Percentiles rank a stretch among this genome's conserved stretches.
Conservation (phyloP, 208 protist species). For the Trypanosoma grayi region DNA sequence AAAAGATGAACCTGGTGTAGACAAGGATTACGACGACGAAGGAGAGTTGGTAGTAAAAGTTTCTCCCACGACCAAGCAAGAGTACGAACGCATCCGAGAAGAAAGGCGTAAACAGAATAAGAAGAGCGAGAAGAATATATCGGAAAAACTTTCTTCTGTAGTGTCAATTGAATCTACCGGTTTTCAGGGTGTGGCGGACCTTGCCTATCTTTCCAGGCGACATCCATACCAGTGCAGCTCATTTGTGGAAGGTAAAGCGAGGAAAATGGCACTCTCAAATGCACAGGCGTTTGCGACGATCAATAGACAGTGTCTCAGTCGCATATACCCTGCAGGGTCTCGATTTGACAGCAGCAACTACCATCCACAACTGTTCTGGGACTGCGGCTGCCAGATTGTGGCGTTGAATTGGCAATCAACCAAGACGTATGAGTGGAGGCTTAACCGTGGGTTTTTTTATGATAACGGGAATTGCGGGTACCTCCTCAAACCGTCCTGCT, state of each 20-base stretch:
- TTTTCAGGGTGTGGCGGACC: slow-evolving; percentile 56
- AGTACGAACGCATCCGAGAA: slow-evolving; percentile 1
- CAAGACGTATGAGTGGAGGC: slow-evolving; percentile 48
- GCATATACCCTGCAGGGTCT: slow-evolving; percentile 91
- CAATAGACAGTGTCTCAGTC: slow-evolving; percentile 75
- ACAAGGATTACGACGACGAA: background rate
- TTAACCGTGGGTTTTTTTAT: slow-evolving; percentile 89
- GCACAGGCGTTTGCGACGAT: slow-evolving; percentile 33
- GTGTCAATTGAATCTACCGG: slow-evolving; percentile 64
- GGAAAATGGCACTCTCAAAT: slow-evolving; percentile 37
- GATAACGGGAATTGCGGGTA: slow-evolving; percentile 94
- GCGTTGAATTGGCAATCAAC: slow-evolving; percentile 92
- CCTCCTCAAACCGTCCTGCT: slow-evolving; percentile 87
- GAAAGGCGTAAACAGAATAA: slow-evolving; percentile 6
- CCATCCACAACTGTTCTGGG: slow-evolving; percentile 76
- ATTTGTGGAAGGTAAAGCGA: slow-evolving; percentile 60
- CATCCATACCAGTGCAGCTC: slow-evolving; percentile 67
- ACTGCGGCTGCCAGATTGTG: slow-evolving; percentile 82
- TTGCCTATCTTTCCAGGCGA: slow-evolving; percentile 46
- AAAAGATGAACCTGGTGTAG: background rate
- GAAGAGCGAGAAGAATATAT: slow-evolving; percentile 8
- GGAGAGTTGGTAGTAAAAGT: background rate
- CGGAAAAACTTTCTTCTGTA: slow-evolving; percentile 43
- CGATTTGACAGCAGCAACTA: slow-evolving; percentile 94
- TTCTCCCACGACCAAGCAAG: background rate